These are phyloP conservation scores for Candolleomyces aberdarensis DNA, from an alignment of 768 basidiomycete genomes.

Conservation along the genomic window DNA sequence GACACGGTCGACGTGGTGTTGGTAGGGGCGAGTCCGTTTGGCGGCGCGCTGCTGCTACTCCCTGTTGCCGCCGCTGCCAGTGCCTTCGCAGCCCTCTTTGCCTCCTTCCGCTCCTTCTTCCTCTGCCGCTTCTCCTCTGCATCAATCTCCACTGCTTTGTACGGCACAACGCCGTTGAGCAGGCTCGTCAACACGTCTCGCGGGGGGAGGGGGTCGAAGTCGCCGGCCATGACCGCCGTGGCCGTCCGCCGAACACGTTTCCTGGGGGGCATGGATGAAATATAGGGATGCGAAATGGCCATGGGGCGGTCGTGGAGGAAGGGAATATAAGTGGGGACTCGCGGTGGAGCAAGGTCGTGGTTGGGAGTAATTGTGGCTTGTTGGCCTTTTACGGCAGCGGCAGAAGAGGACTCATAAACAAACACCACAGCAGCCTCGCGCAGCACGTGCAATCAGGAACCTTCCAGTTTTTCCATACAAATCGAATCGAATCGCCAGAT, in stretches of 20 bases:
- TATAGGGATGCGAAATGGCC: constrained; percentile 29
- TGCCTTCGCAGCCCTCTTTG: constrained; percentile 37
- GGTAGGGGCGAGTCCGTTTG: background rate
- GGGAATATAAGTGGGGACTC: constrained; percentile 33
- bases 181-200: constrained; percentile 80
- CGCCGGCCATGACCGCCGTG: constrained; percentile 71
- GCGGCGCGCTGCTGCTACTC: background rate
- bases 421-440: constrained; percentile 33
- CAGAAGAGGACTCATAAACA: constrained; percentile 45
- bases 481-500: constrained; percentile 27
- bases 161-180: constrained; percentile 70
- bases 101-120: constrained; percentile 53
- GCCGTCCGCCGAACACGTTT: constrained; percentile 60
- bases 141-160: constrained; percentile 59
- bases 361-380: constrained; percentile 47
- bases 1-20: background rate
- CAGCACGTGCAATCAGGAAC: constrained; percentile 48
- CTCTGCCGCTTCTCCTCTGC: constrained; percentile 53
- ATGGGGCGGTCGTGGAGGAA: constrained; percentile 20
- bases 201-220: constrained; percentile 62
- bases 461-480: constrained; percentile 36
- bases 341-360: constrained; percentile 50
- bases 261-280: constrained; percentile 24
- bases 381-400: constrained; percentile 49
- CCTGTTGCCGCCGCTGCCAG: constrained; percentile 2